Evolutionary conservation across 140 eudicot genomes (phyloP).

Genomic region (Flaveria floridana): DNA sequence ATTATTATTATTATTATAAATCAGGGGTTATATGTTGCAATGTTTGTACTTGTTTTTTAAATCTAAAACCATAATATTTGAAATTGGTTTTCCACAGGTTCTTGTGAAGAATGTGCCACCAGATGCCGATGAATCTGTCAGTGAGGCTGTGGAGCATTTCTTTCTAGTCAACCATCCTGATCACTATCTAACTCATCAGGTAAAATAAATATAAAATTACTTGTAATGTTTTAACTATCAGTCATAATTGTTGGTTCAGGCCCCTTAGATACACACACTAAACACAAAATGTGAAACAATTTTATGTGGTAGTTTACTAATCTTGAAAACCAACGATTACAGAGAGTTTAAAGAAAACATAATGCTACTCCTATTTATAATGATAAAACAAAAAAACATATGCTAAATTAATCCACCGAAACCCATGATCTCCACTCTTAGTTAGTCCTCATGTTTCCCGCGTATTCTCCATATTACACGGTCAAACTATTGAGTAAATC

Average conservation of each 20-base stretch:
- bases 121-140: conserved; percentile 49
- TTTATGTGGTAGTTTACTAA: no score
- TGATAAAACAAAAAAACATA: no score
- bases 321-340: no score
- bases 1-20: neutral
- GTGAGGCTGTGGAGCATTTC: conserved; percentile 51
- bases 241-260: neutral
- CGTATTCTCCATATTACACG: no score
- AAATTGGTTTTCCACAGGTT: conserved; percentile 32
- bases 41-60: neutral
- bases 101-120: conserved; percentile 54
- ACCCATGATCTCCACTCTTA: no score
- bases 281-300: no score
- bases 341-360: no score
- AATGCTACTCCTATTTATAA: no score
- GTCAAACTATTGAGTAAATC: no score
- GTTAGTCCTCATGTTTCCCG: no score
- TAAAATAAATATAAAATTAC: neutral
- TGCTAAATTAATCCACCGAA: no score
- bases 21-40: neutral
- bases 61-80: neutral
- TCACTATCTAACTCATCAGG: conserved; percentile 48
- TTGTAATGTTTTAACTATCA: neutral
- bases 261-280: no score
- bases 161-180: conserved; percentile 56